Conservation (phyloP, 352 stramenopile genomes). For the Pythium aristosporum region DNA sequence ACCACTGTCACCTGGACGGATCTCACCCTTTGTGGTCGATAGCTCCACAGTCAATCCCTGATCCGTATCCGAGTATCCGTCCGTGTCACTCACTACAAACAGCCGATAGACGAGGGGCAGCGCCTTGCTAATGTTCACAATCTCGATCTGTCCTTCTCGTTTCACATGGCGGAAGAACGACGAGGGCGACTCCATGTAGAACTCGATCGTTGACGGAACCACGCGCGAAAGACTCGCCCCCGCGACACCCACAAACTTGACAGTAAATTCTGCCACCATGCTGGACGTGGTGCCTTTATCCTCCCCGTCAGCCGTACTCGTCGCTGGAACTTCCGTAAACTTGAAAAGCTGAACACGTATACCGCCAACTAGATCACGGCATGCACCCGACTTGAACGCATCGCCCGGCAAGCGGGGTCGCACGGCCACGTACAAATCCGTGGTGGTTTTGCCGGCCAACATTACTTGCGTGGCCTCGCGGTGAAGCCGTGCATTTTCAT, state of each 20-base stretch:
- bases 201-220: slow-evolving; percentile 63
- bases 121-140: slow-evolving; percentile 82
- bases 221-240: slow-evolving; percentile 79
- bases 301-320: slow-evolving; percentile 27
- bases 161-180: slow-evolving; percentile 12
- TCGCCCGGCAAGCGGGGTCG: slow-evolving; percentile 76
- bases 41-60: slow-evolving; percentile 65
- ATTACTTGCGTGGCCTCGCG: slow-evolving; percentile 74
- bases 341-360: slow-evolving; percentile 87
- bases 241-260: slow-evolving; percentile 86
- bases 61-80: slow-evolving; percentile 80
- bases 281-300: slow-evolving; percentile 43
- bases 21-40: slow-evolving; percentile 70
- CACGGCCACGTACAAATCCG: slow-evolving; percentile 81
- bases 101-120: slow-evolving; percentile 75
- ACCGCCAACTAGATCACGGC: slow-evolving; percentile 79
- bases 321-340: background rate
- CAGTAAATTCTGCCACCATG: slow-evolving; percentile 84
- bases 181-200: slow-evolving; percentile 71
- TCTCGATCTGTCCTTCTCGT: slow-evolving; percentile 71
- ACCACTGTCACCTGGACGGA: slow-evolving; percentile 53
- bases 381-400: slow-evolving; percentile 75
- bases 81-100: slow-evolving; percentile 57
- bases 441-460: slow-evolving; percentile 56
- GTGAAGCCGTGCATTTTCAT: slow-evolving; percentile 69